These are phyloP conservation scores for Lactarius vividus DNA, from an alignment of 768 basidiomycete genomes.

Conservation along the genomic window DNA sequence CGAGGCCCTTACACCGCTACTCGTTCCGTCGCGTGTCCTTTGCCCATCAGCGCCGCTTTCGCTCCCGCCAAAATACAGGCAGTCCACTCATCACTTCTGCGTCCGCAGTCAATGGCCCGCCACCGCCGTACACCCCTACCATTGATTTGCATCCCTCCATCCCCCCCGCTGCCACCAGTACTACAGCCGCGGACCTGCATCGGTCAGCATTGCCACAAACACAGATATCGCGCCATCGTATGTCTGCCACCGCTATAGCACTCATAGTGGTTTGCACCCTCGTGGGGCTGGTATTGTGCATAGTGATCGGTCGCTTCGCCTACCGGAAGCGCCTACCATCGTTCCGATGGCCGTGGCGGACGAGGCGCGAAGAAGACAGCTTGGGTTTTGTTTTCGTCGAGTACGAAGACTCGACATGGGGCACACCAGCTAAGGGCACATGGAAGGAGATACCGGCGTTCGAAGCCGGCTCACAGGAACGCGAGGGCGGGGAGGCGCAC, in stretches of 20 bases:
- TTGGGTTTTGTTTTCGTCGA: constrained; percentile 22
- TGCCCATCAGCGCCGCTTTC: constrained; percentile 16
- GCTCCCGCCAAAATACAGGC: constrained; percentile 6
- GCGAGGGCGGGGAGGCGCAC: not conserved
- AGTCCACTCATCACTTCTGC: constrained; percentile 1
- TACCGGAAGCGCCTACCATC: constrained; percentile 4
- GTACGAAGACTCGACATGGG: constrained; percentile 21
- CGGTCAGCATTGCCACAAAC: constrained; percentile 1
- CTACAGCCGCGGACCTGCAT: not conserved
- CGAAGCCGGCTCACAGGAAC: not conserved
- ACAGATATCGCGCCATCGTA: constrained; percentile 1
- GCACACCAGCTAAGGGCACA: not conserved
- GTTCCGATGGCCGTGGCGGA: not conserved
- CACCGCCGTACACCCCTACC: not conserved
- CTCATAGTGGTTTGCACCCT: constrained; percentile 16
- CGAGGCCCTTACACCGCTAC: constrained; percentile 4
- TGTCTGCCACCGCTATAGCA: constrained; percentile 7
- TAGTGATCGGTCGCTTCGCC: not conserved
- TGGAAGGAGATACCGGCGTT: constrained; percentile 9
- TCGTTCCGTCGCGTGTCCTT: constrained; percentile 5
- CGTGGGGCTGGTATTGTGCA: constrained; percentile 8
- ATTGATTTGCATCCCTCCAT: not conserved
- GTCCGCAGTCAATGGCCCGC: not conserved
- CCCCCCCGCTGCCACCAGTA: not conserved
- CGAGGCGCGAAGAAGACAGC: constrained; percentile 5